Evolutionary conservation across 1,139 yeast genomes (phyloP), one percentile per base, ranked within the genome.

Genomic region (Maudiozyma humilis): DNA sequence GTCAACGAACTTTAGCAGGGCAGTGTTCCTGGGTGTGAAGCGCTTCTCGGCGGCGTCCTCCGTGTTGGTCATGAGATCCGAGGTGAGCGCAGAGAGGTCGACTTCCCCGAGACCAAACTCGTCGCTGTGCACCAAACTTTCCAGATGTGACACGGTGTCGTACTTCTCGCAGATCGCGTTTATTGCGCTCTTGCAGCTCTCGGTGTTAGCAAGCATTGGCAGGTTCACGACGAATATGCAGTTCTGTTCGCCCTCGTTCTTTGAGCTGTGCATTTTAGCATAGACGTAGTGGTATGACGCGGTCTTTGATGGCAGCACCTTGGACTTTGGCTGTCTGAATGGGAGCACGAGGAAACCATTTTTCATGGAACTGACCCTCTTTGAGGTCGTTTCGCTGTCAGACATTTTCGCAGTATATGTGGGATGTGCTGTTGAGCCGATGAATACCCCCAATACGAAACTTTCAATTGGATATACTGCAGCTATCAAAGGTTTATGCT

Each of bases 1-100:
- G 62, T 89, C 97, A 3, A 88, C 76, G 57, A 89, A 80, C 23
- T 78, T 77, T 29, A 87, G 71, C 14, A 86, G 68, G 1, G 85
- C 93, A 53, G 88, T 79, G 49, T 82, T 79, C 54, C 78, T 76
- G 36, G 93, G 94, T 34, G 82, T 68, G 50, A 56, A 51, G 59
- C 67, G 44, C 32, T 67, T 64, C 32, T 63, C 63, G n/a, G 6
- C 36, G 10, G 23, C 13, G 15, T 60, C 64, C 13, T 51, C 30
- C 20, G n/a, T 49, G 25, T 59, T 53, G 23, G 70, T 64, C 57
- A 73, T 73, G 44, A 80, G 68, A 48, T 78, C 83, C 7, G 81
- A 75, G 0, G 88, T 79, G 45, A 83, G 66, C 47, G 70, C 70
- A 6, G 79, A 70, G 46, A 82, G 64, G 58, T 81, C 78, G 31